A percentile compares a stretch with the other conserved stretches of the same genome.
phyloP scores from a whole-genome alignment of 1,284 basidiomycete genomes.

The Ustilago lituana region DNA sequence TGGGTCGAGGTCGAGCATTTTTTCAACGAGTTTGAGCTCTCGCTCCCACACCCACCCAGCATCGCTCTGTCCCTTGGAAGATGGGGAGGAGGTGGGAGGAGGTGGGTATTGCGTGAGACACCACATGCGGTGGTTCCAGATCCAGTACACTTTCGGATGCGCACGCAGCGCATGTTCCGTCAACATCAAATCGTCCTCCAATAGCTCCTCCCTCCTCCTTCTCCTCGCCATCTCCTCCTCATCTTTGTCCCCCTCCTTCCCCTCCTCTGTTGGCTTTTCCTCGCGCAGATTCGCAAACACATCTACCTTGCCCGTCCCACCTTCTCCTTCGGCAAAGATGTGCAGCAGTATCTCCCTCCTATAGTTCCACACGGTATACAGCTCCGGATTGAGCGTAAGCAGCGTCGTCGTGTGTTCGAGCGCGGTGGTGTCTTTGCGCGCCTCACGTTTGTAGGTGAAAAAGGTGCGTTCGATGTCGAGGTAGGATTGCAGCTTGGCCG shows the following conservation, averaged over 20 bases:
- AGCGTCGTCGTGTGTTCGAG: conserved; percentile 56
- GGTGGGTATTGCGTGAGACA: conserved; percentile 51
- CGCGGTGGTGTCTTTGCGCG: conserved; percentile 24
- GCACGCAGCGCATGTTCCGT: conserved; percentile 60
- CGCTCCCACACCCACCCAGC: conserved; percentile 50
- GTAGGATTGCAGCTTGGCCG: conserved; percentile 48
- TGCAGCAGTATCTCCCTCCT: conserved; percentile 49
- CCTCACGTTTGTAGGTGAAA: conserved; percentile 30
- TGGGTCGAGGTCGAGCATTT: conserved; percentile 64
- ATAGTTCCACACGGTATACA: conserved; percentile 66
- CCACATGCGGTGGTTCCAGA: conserved; percentile 67
- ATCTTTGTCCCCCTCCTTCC: not conserved
- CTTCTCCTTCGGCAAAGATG: conserved; percentile 29
- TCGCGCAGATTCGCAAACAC: conserved; percentile 41
- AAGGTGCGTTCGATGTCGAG: conserved; percentile 46
- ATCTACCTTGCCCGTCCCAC: conserved; percentile 16
- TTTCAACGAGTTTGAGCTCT: conserved; percentile 61
- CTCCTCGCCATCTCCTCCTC: conserved; percentile 2
- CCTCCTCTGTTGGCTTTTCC: no score
- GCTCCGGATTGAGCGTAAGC: conserved; percentile 62
- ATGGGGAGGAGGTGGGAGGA: not conserved
- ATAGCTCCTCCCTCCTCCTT: conserved; percentile 7
- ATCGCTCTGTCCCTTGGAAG: not conserved
- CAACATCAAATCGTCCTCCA: conserved; percentile 59
- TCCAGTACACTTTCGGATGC: conserved; percentile 67